These are phyloP conservation scores for Aeschynomene evenia DNA, from an alignment of 306 rosid genomes.

Conservation along the genomic window DNA sequence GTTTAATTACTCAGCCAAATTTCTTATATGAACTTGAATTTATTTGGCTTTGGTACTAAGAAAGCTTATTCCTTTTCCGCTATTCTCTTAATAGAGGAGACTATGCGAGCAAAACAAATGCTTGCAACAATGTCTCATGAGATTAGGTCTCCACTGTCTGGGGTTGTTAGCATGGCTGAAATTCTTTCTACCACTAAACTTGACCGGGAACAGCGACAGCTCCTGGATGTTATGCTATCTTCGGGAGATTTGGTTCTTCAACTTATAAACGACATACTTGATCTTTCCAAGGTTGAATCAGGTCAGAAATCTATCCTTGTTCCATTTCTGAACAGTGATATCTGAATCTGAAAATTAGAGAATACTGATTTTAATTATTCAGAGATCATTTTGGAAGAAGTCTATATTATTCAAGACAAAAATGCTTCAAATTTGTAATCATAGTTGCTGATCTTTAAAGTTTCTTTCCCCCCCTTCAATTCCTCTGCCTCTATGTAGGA, in stretches of 20 bases:
- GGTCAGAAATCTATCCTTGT: conserved; percentile 48
- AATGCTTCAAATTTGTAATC: background rate
- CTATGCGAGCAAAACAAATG: conserved; percentile 97
- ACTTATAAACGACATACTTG: conserved; percentile 92
- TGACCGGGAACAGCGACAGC: conserved; percentile 72
- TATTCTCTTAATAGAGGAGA: conserved; percentile 60
- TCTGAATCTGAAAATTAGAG: background rate
- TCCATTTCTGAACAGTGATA: background rate
- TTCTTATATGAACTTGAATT: conserved; percentile 11
- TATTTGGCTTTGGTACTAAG: background rate
- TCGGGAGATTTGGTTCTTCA: conserved; percentile 97
- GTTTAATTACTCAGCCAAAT: conserved; percentile 36
- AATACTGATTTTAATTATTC: background rate
- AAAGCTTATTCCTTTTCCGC: conserved; percentile 17
- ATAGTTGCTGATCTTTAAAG: conserved; percentile 1
- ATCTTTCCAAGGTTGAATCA: conserved; percentile 96
- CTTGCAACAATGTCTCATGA: conserved; percentile 98
- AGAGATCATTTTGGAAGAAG: background rate
- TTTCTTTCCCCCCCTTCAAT: background rate
- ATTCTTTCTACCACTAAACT: conserved; percentile 82
- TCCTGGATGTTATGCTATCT: conserved; percentile 84
- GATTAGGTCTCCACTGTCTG: conserved; percentile 88
- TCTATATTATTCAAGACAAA: background rate
- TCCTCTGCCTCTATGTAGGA: conserved; percentile 42
- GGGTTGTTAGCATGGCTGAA: conserved; percentile 96